Evolutionary conservation across 1,284 basidiomycete species (phyloP), one percentile per base, ranked within the genome.

Genomic region (Hypsizygus ulmarius): DNA sequence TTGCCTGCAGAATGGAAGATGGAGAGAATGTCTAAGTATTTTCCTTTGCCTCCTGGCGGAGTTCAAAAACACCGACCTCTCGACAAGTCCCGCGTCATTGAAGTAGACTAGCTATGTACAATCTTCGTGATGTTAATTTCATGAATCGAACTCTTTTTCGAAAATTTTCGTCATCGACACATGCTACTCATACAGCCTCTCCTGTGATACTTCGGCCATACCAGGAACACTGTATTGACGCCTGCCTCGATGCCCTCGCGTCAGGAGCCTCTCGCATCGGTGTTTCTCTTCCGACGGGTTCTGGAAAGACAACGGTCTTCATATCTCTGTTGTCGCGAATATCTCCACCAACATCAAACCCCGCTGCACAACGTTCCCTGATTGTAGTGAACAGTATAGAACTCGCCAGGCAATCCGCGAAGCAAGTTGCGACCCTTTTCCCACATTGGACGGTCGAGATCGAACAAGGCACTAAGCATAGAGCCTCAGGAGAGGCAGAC

Each of bases 291-390:
- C 93, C 94, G 8, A 97, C 95, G 15, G 92, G 93, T 9, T 83
- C 90, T 21, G 95, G 95, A 6, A 98, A 98, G 67, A 97, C 95
- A 0, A 91, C 90, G 1, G 89, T 95, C 49, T 98, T 95, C 69
- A 85, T 93, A 43, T 81, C 82, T 4, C 76, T 95, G 14, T 73
- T 95, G 8, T 81, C 84, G 7, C 75, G 79, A 15, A 73, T 90
- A 25, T 44, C 59, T 3, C 58, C 81, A 16, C 78, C 79, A 3
- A 44, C 54, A 1, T 57, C 63, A 0, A 70, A 72, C 43, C 68
- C 74, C 3, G 52, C 59, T 21, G 82, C 83, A 9, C 78, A 64
- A 3, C 74, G 77, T 27, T 79, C 87, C n/a, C 69, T 96, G 43
- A 82, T 96, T 56, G 79, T 96, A 28, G 93, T 96, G 33, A 92